Percentiles rank a stretch among this genome's conserved stretches.
These are phyloP conservation scores for Dendrobium officinale DNA, from an alignment of 106 monocot species.

Conservation along the genomic window DNA sequence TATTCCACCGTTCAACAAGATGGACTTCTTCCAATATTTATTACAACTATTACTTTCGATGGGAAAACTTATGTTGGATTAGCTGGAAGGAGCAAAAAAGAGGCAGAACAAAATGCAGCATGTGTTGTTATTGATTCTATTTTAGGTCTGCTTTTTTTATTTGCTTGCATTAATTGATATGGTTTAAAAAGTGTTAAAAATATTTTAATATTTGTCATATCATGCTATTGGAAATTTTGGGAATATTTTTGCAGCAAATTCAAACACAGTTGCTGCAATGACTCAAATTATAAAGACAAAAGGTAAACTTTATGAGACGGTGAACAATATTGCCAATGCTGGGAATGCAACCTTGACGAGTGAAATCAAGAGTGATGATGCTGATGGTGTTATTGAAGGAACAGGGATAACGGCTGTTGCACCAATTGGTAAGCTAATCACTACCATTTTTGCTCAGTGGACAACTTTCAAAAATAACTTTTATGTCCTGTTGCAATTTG, in stretches of 20 bases:
- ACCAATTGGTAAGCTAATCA: neutral
- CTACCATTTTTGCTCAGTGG: neutral
- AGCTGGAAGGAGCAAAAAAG: slow-evolving; percentile 46
- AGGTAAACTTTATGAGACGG: slow-evolving; percentile 11
- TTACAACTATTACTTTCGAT: slow-evolving; percentile 30
- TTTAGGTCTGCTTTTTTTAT: slow-evolving; percentile 28
- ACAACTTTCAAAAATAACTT: neutral
- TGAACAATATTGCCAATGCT: neutral
- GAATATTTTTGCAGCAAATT: slow-evolving; percentile 27
- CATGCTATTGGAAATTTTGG: neutral
- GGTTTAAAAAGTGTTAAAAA: slow-evolving; percentile 1
- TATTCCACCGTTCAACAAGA: slow-evolving; percentile 25
- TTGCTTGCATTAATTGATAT: neutral
- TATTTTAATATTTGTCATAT: slow-evolving; percentile 4
- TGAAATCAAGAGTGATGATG: neutral
- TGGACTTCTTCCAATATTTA: slow-evolving; percentile 24
- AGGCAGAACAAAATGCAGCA: slow-evolving; percentile 64
- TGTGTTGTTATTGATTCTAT: slow-evolving; percentile 42
- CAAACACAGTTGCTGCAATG: slow-evolving; percentile 17
- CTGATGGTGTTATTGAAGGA: neutral
- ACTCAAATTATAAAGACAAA: slow-evolving; percentile 43
- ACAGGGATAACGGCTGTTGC: neutral
- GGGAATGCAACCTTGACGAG: neutral
- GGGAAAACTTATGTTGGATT: slow-evolving; percentile 35
- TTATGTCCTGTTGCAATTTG: neutral